A percentile compares a stretch with the other conserved stretches of the same genome.
Conservation (phyloP, 2,329 filamentous ascomycete species). For the Chaetothyriales sp. region DNA sequence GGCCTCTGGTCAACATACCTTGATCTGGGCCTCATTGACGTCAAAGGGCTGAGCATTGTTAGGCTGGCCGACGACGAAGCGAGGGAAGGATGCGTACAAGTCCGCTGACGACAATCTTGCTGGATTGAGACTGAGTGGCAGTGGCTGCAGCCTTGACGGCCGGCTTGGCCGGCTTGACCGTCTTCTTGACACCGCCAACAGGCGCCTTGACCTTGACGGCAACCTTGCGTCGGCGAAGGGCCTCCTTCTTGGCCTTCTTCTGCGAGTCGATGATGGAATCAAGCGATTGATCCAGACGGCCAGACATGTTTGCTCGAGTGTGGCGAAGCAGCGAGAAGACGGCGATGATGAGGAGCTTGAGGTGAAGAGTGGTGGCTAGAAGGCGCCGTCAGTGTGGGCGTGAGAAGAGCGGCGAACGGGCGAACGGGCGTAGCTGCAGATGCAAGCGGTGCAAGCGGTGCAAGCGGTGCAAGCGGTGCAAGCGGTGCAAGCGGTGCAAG, state of each 20-base stretch:
- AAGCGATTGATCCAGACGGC: slow-evolving; percentile 91
- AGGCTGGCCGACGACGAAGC: slow-evolving; percentile 24
- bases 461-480: no score
- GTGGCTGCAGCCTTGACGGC: slow-evolving; percentile 44
- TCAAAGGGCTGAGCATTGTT: slow-evolving; percentile 65
- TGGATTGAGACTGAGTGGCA: slow-evolving; percentile 53
- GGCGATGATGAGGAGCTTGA: no score
- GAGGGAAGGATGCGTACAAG: slow-evolving; percentile 53
- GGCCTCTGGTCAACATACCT: slow-evolving; percentile 98
- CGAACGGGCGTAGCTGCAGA: no score
- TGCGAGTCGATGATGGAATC: slow-evolving; percentile 88
- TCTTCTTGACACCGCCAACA: slow-evolving; percentile 77
- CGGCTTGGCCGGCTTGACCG: slow-evolving; percentile 37
- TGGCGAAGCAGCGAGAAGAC: not conserved
- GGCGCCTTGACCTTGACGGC: slow-evolving; percentile 44
- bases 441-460: no score
- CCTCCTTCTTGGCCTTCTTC: slow-evolving; percentile 40
- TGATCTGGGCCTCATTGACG: slow-evolving; percentile 93
- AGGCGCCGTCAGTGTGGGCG: not conserved
- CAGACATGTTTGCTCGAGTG: slow-evolving; percentile 53
- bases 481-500: no score
- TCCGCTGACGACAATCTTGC: slow-evolving; percentile 98
- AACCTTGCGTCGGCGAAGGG: slow-evolving; percentile 31
- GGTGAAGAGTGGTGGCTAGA: not conserved
- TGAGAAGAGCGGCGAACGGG: not conserved